Base-by-base conservation (phyloP, 306 rosid species). In the Geum urbanum region DNA sequence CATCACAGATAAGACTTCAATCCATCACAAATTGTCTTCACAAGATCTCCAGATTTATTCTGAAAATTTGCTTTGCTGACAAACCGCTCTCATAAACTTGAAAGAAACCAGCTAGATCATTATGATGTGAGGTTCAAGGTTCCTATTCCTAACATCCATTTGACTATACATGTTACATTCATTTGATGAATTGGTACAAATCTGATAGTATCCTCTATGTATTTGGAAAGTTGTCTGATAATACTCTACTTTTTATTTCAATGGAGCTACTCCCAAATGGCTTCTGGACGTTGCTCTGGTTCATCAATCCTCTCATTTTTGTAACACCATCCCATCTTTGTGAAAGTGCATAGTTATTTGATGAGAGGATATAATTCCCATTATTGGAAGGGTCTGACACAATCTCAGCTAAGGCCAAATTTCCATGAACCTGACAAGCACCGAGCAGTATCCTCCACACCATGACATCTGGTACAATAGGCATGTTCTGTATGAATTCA, bases 321-420 rank as follows among this genome's bases (percentile, higher is more conserved):
- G 80, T 2, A 76, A 68, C 92, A 80, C 87, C 97, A 60, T 90
- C 94, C 98, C 97, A 92, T 85, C 97, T 92, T 37, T 86, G 76
- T 20, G 83, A 81, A 27, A 85, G 83, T 1, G 94, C 94, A 41
- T 90, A 92, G 65, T 85, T 78, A 70, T 82, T 82, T 60, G 97
- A 82, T 9, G 89, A 88, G 37, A 92, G 96, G 71, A 90, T 77
- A 63, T 85, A 92, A 71, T 86, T 86, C 68, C 92, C 88, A 52
- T 90, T 88, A 27, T 90, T 84, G 48, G 79, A 72, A 71, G 96
- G 96, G 76, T 90, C 94, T 37, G 80, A 66, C 67, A 88, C 90
- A 77, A 85, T 71, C 81, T 92, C 98, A 71, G 94, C 86, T 67
- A 92, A 65, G 72, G 76, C 76, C 79, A 85, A 62, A 84, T 92